Evolutionary conservation across 345 rosid species (phyloP), one percentile per base, ranked within the genome.

Genomic region (Aquilaria malaccensis): DNA sequence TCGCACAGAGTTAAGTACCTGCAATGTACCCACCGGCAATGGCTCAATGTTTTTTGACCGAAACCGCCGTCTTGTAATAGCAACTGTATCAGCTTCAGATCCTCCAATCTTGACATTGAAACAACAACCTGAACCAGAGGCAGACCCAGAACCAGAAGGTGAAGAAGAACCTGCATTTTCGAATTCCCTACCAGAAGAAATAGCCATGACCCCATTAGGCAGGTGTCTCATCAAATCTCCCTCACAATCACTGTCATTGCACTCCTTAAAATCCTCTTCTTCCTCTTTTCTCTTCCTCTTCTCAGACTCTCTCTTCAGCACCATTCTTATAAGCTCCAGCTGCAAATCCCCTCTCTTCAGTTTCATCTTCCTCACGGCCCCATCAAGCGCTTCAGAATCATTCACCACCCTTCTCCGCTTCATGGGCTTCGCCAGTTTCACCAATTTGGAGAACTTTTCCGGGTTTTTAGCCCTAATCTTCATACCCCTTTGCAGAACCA

Each of bases 171-270:
- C 77, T 50, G 65, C 80, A 76, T 83, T 75, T 59, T 71, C 79
- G 55, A 69, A 61, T 68, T 72, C 50, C 30, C 72, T 74, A 67
- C 81, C 72, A 61, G 83, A 76, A 67, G 96, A 79, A 68, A 94
- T 86, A 3, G 87, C 91, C 99, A 94, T 94, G 47, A 90, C 63
- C 10, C 97, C 99, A 78, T 94, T 80, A 51, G 99, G 99, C 72
- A 94, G 79, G 59, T 84, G 78, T 72, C 80, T 80, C 75, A 76
- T 90, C 56, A 90, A 72, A 31, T 63, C 66, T 15, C 37, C 50
- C 3, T 84, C 89, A 4, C 60, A 71, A 13, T 72, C 83, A 68
- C 72, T 62, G 66, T 65, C 64, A 31, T 67, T 52, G 32, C 64
- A 53, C 49, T 65, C 66, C 7, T 59, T 62, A 49, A 37, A 32